Base-by-base conservation (phyloP, 148 eudicot species). In the Chenopodium quinoa region DNA sequence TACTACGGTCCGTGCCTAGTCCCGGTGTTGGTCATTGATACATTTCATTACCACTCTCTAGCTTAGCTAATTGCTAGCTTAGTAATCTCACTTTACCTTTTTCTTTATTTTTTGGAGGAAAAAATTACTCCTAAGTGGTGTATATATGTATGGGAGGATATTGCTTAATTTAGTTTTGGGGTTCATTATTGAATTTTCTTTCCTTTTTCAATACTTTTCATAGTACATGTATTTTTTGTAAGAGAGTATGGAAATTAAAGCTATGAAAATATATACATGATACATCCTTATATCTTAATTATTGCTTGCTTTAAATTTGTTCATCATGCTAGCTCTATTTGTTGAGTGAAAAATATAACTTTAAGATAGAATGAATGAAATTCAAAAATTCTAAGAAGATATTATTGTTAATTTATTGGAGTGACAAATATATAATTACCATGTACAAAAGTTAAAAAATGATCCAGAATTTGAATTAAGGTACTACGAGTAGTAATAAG, bases 21-120 rank as follows among this genome's bases (percentile, higher is more conserved):
- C 91, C 90, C 9, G 90, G 90, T 27, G 79, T 84, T 56, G 91
- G 91, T 23, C 90, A 89, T 70, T 89, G 86, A 77, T 48, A 17
- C 25, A 23, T 23, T 46, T 62, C 27, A 5, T 29, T 7, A 54
- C 10, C 22, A 44, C 54, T 7, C 47, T 46, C 20, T 34, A 70
- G 50, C 4, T 5, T 10, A 14, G 13, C 11, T 13, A 9, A 50
- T 56, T 16, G 16, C 19, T 56, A 17, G 23, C 8, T 17, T 50
- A 19, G 2, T 64, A 4, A 12, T 7, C 11, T 23, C 37, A 16
- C 4, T 47, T 48, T 8, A 29, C 52, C 37, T 20, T 44, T 3
- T 40, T 22, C 12, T 56, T 40, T 11, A 3, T 67, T 29, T 54
- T 17, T 2, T 4, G 62, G 62, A 56, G 62, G 62, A 56, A 17